Conservation (phyloP, 1,139 yeast species). For the Magnusiomyces magnusii region DNA sequence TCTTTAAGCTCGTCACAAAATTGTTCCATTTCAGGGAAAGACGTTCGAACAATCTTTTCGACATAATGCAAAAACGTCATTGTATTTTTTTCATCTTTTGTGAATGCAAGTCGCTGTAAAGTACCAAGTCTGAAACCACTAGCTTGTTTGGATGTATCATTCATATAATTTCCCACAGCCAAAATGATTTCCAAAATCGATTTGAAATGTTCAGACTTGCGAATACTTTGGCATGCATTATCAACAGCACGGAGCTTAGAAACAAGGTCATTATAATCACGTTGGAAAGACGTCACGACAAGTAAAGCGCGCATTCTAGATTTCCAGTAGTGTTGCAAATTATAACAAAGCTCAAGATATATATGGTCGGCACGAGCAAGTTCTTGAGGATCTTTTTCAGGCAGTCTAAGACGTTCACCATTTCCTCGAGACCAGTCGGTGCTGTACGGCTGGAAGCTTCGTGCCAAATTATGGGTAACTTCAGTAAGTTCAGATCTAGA, state of each 20-base stretch:
- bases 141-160: conserved; percentile 72
- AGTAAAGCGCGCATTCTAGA: conserved; percentile 74
- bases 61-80: conserved; percentile 81
- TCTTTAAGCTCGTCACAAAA: conserved; percentile 70
- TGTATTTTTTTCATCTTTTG: conserved; percentile 75
- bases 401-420: conserved; percentile 32
- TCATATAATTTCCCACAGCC: conserved; percentile 91
- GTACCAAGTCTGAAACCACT: conserved; percentile 79
- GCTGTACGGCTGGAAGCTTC: conserved; percentile 68
- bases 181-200: conserved; percentile 67
- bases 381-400: conserved; percentile 52
- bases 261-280: conserved; percentile 64
- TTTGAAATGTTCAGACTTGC: conserved; percentile 55
- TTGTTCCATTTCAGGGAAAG: conserved; percentile 68
- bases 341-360: conserved; percentile 68
- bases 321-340: conserved; percentile 77
- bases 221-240: conserved; percentile 55
- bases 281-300: conserved; percentile 57
- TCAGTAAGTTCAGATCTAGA: conserved; percentile 64
- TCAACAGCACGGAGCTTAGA: conserved; percentile 57
- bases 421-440: conserved; percentile 40
- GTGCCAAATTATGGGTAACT: conserved; percentile 56
- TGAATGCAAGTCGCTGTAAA: conserved; percentile 70
- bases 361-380: conserved; percentile 78
- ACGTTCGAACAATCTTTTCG: conserved; percentile 66